phyloP scores from a whole-genome alignment of 768 basidiomycete species.

The Lactarius hatsudake region DNA sequence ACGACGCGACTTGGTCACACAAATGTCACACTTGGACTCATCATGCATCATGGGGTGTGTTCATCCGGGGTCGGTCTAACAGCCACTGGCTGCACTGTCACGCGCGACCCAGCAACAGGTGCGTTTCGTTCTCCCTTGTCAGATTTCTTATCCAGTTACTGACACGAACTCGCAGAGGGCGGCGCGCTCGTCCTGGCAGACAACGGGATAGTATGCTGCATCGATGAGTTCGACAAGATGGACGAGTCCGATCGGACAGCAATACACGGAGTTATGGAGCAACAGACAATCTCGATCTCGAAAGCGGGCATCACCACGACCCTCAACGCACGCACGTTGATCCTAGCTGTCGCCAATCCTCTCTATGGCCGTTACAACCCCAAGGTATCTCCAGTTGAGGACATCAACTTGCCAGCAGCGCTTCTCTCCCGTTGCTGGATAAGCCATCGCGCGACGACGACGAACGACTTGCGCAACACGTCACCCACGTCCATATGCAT shows the following conservation, averaged over 20 bases:
- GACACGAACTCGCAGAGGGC: slow-evolving; percentile 65
- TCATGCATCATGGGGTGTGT: too few species aligned
- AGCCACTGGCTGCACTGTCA: slow-evolving; percentile 90
- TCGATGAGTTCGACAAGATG: slow-evolving; percentile 99
- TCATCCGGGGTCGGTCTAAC: slow-evolving; percentile 98
- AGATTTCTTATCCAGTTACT: slow-evolving; percentile 2
- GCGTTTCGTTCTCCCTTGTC: slow-evolving; percentile 34
- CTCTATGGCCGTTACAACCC: slow-evolving; percentile 97
- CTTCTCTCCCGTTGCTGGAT: slow-evolving; percentile 94
- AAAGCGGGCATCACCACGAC: slow-evolving; percentile 99
- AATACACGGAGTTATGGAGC: slow-evolving; percentile 99
- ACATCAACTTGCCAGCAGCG: slow-evolving; percentile 98
- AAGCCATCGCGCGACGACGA: slow-evolving; percentile 94
- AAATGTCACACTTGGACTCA: too few species aligned
- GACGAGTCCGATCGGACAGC: slow-evolving; percentile 96
- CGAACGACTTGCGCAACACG: slow-evolving; percentile 92
- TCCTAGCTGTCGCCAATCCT: slow-evolving; percentile 97
- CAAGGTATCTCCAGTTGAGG: slow-evolving; percentile 96
- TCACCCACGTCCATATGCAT: slow-evolving; percentile 98
- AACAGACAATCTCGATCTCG: slow-evolving; percentile 98
- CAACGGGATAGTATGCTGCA: slow-evolving; percentile 99
- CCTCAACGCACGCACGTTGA: slow-evolving; percentile 94
- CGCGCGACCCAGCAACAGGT: slow-evolving; percentile 98
- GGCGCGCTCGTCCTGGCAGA: slow-evolving; percentile 98
- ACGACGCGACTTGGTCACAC: too few species aligned